phyloP scores from a whole-genome alignment of 192 early-diverging fungal genomes.

The Umbelopsis sp. region DNA sequence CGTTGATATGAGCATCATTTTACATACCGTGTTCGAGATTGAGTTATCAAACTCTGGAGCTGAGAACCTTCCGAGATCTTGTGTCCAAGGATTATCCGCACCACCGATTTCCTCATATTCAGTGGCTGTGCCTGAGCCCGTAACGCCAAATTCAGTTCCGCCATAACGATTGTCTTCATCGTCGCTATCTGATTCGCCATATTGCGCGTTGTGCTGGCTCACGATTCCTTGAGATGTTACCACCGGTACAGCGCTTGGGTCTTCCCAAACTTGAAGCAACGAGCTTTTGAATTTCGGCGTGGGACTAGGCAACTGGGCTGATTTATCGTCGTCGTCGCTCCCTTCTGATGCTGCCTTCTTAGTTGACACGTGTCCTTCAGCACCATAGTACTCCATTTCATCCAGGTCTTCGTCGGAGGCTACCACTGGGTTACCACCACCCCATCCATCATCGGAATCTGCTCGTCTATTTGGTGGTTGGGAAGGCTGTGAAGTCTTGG shows the following conservation, averaged over 20 bases:
- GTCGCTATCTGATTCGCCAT: constrained; percentile 30
- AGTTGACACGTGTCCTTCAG: not conserved
- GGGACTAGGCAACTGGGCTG: not conserved
- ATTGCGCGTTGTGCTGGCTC: constrained; percentile 25
- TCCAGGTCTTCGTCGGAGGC: constrained; percentile 55
- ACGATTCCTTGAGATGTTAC: constrained; percentile 35
- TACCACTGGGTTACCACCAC: constrained; percentile 51
- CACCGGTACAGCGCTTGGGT: constrained; percentile 31
- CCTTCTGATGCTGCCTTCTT: not conserved
- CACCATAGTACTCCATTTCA: constrained; percentile 33
- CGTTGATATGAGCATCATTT: too few species aligned
- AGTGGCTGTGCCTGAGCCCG: not conserved
- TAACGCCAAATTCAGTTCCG: constrained; percentile 5
- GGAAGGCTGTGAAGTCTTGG: not conserved
- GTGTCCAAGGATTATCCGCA: constrained; percentile 30
- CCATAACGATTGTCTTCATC: constrained; percentile 21
- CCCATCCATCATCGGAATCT: constrained; percentile 31
- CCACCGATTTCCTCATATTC: constrained; percentile 53
- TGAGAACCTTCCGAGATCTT: not conserved
- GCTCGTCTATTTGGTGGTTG: not conserved
- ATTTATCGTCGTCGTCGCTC: constrained; percentile 14
- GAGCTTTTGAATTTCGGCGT: constrained; percentile 17
- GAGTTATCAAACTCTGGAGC: not conserved
- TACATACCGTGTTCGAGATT: too few species aligned
- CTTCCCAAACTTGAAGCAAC: constrained; percentile 40